Evolutionary conservation across 306 rosid genomes (phyloP).

Genomic region (Canavalia ensiformis): DNA sequence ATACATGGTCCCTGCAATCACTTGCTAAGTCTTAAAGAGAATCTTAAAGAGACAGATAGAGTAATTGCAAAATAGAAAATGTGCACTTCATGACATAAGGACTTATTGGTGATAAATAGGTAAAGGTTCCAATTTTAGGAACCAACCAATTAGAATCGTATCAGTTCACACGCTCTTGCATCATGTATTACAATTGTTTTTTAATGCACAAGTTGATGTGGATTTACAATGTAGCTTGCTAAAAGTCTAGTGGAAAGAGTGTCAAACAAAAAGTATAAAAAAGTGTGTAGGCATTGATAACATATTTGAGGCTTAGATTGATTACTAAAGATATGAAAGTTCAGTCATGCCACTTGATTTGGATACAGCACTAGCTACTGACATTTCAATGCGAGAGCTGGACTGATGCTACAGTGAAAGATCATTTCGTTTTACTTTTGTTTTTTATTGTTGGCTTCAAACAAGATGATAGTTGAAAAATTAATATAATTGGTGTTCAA

Average conservation of each 20-base stretch:
- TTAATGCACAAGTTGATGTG: constrained; percentile 15
- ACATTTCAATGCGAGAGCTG: constrained; percentile 5
- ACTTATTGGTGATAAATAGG: constrained; percentile 38
- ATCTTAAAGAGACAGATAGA: constrained; percentile 35
- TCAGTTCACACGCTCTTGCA: constrained; percentile 4
- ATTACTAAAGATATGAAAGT: constrained; percentile 36
- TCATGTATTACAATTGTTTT: constrained; percentile 14
- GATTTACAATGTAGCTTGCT: neutral
- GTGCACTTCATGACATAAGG: constrained; percentile 27
- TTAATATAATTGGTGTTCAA: neutral
- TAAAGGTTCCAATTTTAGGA: constrained; percentile 44
- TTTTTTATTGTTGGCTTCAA: neutral
- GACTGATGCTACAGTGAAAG: neutral
- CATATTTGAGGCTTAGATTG: constrained; percentile 37
- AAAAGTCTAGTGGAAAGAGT: constrained; percentile 5
- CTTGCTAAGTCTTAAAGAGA: constrained; percentile 3
- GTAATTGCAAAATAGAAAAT: constrained; percentile 5
- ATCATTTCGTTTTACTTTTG: neutral
- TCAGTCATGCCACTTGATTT: constrained; percentile 41
- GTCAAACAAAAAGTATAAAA: neutral
- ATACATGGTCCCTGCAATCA: constrained; percentile 42
- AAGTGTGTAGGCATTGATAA: constrained; percentile 12
- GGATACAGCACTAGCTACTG: constrained; percentile 7
- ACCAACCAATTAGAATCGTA: constrained; percentile 48
- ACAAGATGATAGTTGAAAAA: neutral